Evolutionary conservation across 371 early-diverging fungal species (phyloP).

Genomic region (Batkoa obscura): DNA sequence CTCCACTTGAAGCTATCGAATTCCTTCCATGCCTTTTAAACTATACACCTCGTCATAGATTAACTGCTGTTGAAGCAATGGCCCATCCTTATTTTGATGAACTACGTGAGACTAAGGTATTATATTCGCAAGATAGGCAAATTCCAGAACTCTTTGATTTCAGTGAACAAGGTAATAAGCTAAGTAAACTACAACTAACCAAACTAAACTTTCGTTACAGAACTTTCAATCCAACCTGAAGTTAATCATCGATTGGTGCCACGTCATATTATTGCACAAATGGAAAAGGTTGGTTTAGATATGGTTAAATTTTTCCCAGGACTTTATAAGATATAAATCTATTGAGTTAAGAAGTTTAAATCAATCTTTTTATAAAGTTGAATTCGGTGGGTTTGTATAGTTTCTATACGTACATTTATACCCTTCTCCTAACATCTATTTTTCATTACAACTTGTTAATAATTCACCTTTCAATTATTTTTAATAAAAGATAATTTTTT

Average conservation of each 20-base stretch:
- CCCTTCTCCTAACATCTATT: too few species aligned
- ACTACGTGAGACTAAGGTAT: constrained; percentile 65
- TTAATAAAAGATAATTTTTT: too few species aligned
- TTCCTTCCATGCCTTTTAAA: constrained; percentile 74
- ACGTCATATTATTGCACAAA: constrained; percentile 2
- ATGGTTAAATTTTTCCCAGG: constrained; percentile 5
- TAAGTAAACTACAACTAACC: background rate
- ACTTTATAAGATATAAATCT: background rate
- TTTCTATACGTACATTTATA: too few species aligned
- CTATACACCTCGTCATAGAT: constrained; percentile 82
- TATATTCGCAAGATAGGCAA: constrained; percentile 52
- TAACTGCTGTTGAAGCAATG: constrained; percentile 88
- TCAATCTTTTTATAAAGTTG: too few species aligned
- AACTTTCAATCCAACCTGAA: constrained; percentile 4
- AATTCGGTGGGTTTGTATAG: too few species aligned
- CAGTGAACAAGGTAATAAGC: constrained; percentile 41
- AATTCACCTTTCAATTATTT: too few species aligned
- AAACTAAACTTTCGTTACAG: background rate
- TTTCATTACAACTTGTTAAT: too few species aligned
- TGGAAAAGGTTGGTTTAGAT: constrained; percentile 6
- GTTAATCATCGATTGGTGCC: constrained; percentile 6
- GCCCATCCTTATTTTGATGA: constrained; percentile 94
- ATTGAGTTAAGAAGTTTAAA: too few species aligned
- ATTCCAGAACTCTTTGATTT: constrained; percentile 87
- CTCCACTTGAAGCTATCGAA: constrained; percentile 73